These are phyloP conservation scores for Colletotrichum sp. DNA, from an alignment of 2,329 filamentous ascomycete genomes.

Conservation along the genomic window DNA sequence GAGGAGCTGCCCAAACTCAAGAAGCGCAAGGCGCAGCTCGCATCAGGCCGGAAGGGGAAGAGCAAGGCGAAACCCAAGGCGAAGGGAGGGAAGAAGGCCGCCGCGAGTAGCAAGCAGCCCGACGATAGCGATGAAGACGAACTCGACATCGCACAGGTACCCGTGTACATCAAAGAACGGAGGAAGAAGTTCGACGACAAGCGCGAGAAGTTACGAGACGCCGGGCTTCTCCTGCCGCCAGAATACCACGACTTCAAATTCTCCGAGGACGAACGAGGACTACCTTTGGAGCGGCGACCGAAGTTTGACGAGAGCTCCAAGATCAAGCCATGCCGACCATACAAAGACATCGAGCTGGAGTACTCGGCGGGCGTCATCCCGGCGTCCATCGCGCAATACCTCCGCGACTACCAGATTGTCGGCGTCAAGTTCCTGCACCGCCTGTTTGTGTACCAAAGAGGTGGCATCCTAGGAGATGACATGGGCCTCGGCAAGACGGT, in stretches of 20 bases:
- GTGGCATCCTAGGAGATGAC: conserved; percentile 91
- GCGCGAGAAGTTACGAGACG: conserved; percentile 64
- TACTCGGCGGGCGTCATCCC: conserved; percentile 84
- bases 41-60: conserved; percentile 35
- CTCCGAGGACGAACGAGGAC: conserved; percentile 62
- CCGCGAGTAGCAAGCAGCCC: conserved; percentile 26
- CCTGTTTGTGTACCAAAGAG: conserved; percentile 88
- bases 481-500: conserved; percentile 99
- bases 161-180: conserved; percentile 76
- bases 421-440: conserved; percentile 87
- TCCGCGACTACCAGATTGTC: conserved; percentile 89
- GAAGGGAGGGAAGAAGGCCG: conserved; percentile 40
- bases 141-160: conserved; percentile 63
- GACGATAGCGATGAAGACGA: conserved; percentile 42
- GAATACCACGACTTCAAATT: conserved; percentile 78
- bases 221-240: conserved; percentile 78
- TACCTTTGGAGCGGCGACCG: conserved; percentile 69
- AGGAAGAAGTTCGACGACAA: conserved; percentile 71
- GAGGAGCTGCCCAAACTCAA: conserved; percentile 69
- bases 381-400: conserved; percentile 86
- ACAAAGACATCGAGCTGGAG: conserved; percentile 76
- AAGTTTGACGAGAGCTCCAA: conserved; percentile 60
- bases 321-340: conserved; percentile 70
- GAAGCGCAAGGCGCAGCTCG: conserved; percentile 55
- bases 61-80: conserved; percentile 41